Percentiles rank a stretch among this genome's conserved stretches.
phyloP scores from a whole-genome alignment of 2,329 filamentous ascomycete species.

The Daldinia sp. region DNA sequence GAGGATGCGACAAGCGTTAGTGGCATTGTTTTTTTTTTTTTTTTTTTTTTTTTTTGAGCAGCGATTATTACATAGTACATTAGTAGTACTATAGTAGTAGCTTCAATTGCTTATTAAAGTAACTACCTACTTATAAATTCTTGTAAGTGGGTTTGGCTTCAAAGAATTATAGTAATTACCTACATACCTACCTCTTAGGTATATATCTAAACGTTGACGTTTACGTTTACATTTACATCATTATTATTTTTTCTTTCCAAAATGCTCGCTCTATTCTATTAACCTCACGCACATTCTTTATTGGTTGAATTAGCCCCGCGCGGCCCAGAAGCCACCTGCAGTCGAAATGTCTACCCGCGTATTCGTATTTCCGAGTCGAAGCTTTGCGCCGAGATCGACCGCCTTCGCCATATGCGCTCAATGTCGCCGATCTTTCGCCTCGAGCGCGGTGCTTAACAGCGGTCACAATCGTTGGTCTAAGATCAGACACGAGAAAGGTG shows the following conservation, averaged over 20 bases:
- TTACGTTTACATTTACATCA: neutral
- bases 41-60: neutral
- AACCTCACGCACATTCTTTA: neutral
- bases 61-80: neutral
- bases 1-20: neutral
- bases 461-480: conserved; percentile 97
- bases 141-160: neutral
- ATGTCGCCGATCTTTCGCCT: conserved; percentile 63
- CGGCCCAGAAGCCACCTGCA: neutral
- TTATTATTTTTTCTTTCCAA: neutral
- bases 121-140: neutral
- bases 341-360: conserved; percentile 41
- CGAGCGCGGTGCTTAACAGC: conserved; percentile 61
- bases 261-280: neutral
- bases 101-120: neutral
- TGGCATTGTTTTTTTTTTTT: too few relatives aligned
- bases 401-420: conserved; percentile 56
- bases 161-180: neutral
- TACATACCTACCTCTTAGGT: neutral
- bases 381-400: conserved; percentile 27
- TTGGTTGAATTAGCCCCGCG: neutral
- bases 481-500: conserved; percentile 94
- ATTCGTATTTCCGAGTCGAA: conserved; percentile 28
- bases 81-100: neutral
- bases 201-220: neutral